These are phyloP conservation scores for Passiflora organensis DNA, from an alignment of 345 rosid species.

Conservation along the genomic window DNA sequence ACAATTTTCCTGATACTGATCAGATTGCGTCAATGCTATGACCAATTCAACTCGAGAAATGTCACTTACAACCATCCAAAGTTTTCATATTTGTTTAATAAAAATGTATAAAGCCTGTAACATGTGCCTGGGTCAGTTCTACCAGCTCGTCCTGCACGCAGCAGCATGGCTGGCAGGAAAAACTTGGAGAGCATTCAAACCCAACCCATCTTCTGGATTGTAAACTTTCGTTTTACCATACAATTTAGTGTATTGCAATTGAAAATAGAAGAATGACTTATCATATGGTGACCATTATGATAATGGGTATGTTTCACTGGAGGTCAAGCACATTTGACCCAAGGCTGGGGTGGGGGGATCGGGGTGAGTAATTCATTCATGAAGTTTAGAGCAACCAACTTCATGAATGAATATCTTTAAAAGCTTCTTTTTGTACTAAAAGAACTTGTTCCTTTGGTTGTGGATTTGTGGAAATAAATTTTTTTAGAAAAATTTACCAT, in stretches of 20 bases:
- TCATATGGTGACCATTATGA: not conserved
- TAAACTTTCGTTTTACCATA: constrained; percentile 39
- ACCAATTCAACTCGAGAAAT: too few relatives aligned
- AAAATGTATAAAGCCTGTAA: constrained; percentile 82
- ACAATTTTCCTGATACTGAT: too few relatives aligned
- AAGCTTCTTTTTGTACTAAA: too few relatives aligned
- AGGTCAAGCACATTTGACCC: constrained; percentile 99
- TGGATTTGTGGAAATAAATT: too few relatives aligned
- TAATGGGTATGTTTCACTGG: constrained; percentile 11
- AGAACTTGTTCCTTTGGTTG: too few relatives aligned
- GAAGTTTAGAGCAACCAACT: constrained; percentile 43
- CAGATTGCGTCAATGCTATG: too few relatives aligned
- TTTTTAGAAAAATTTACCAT: too few relatives aligned
- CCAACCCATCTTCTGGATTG: constrained; percentile 98
- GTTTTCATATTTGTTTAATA: too few relatives aligned
- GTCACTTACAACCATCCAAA: too few relatives aligned
- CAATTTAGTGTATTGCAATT: not conserved
- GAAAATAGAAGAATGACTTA: too few relatives aligned
- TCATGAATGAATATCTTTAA: not conserved
- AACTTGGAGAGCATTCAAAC: constrained; percentile 98
- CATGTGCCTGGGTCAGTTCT: constrained; percentile 99
- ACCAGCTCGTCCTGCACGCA: constrained; percentile 97
- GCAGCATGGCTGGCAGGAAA: constrained; percentile 97
- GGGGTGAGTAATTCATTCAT: constrained; percentile 74
- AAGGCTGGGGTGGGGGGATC: constrained; percentile 91